phyloP scores from a whole-genome alignment of 495 filamentous ascomycete genomes.

The Penicillium bovifimosum region DNA sequence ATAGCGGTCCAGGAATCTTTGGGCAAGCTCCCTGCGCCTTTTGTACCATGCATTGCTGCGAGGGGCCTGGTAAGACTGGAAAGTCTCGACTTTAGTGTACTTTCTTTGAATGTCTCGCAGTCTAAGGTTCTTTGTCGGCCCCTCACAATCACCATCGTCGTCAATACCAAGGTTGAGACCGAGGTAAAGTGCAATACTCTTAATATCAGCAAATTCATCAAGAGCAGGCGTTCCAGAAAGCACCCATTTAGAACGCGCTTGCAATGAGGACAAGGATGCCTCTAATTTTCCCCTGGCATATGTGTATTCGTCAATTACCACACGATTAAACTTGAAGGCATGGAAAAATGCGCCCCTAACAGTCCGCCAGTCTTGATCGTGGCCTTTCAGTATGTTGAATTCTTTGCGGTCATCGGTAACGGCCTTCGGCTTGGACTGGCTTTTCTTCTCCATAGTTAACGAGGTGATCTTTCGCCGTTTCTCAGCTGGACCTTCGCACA shows the following conservation, averaged over 20 bases:
- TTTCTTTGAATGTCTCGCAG: slow-evolving; percentile 19
- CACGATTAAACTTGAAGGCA: slow-evolving; percentile 54
- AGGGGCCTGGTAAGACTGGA: slow-evolving; percentile 38
- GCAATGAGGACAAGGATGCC: slow-evolving; percentile 23
- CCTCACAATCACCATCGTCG: slow-evolving; percentile 35
- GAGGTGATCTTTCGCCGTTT: neutral
- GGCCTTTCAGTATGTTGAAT: slow-evolving; percentile 22
- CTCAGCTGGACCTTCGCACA: neutral
- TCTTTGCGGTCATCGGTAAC: slow-evolving; percentile 17
- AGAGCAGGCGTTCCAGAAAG: no score
- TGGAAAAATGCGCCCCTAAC: slow-evolving; percentile 44
- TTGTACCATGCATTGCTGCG: slow-evolving; percentile 49
- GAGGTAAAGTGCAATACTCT: no score
- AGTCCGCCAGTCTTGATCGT: slow-evolving; percentile 9
- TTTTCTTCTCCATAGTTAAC: neutral
- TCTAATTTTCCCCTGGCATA: slow-evolving; percentile 42
- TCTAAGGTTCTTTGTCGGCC: slow-evolving; percentile 30
- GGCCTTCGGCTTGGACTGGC: slow-evolving; percentile 5
- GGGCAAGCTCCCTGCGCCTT: slow-evolving; percentile 44
- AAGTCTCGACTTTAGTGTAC: slow-evolving; percentile 39
- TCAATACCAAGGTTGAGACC: no score
- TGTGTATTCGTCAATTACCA: slow-evolving; percentile 67
- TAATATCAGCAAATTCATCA: no score
- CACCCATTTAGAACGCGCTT: no score
- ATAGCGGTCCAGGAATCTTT: slow-evolving; percentile 49